Evolutionary conservation across 2,329 filamentous ascomycete genomes (phyloP).

Genomic region (Clonostachys solani): DNA sequence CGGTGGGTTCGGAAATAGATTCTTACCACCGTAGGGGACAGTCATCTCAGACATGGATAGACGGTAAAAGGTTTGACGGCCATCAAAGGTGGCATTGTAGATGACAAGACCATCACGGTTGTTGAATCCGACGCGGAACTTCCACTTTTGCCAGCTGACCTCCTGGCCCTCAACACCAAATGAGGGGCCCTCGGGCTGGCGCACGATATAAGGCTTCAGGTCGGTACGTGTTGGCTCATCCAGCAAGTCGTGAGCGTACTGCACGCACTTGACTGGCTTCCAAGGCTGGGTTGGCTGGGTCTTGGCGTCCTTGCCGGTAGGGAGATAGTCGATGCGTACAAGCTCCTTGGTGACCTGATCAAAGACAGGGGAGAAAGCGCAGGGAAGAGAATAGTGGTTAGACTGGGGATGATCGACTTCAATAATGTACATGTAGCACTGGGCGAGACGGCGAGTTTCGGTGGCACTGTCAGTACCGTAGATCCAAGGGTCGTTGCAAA

Average conservation of each 20-base stretch:
- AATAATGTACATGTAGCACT: slow-evolving; percentile 10
- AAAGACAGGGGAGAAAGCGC: slow-evolving; percentile 8
- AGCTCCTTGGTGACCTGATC: slow-evolving; percentile 8
- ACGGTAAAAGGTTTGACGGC: slow-evolving; percentile 62
- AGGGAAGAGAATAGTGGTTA: slow-evolving; percentile 9
- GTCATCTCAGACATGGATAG: slow-evolving; percentile 68
- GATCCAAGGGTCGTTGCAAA: background rate
- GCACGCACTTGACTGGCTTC: too few relatives aligned
- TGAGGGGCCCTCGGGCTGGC: slow-evolving; percentile 32
- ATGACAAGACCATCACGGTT: slow-evolving; percentile 66
- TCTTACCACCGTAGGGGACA: slow-evolving; percentile 51
- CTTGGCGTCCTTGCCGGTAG: background rate
- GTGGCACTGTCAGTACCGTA: background rate
- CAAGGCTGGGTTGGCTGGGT: too few relatives aligned
- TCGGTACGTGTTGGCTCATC: too few relatives aligned
- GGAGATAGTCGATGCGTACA: background rate
- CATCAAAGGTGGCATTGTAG: slow-evolving; percentile 64
- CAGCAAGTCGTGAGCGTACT: too few relatives aligned
- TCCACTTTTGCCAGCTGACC: slow-evolving; percentile 61
- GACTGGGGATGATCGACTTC: slow-evolving; percentile 6
- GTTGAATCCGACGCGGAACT: slow-evolving; percentile 68
- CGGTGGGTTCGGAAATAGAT: too few relatives aligned
- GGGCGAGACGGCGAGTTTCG: slow-evolving; percentile 4
- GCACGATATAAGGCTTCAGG: slow-evolving; percentile 31
- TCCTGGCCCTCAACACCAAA: slow-evolving; percentile 41